phyloP scores from a whole-genome alignment of 768 basidiomycete species.

The Boletus barrowsii region DNA sequence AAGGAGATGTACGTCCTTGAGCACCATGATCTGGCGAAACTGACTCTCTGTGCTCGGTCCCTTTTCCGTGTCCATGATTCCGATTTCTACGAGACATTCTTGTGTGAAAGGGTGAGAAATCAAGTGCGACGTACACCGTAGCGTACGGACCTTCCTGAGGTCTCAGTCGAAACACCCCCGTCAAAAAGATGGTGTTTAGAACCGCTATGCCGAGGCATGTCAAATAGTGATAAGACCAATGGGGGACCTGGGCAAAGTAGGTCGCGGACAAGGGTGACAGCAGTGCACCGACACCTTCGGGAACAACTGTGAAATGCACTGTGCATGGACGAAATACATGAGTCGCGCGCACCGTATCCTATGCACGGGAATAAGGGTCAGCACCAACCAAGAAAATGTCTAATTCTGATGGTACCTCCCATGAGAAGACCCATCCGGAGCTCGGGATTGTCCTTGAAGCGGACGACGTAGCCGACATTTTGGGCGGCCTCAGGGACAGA shows the following conservation, averaged over 20 bases:
- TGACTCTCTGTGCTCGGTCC: not conserved
- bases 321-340: not conserved
- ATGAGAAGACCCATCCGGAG: slow-evolving; percentile 42
- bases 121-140: too few species aligned
- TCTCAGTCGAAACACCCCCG: not conserved
- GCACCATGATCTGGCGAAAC: not conserved
- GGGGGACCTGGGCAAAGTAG: not conserved
- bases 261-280: not conserved
- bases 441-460: slow-evolving; percentile 34
- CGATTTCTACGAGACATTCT: slow-evolving; percentile 4
- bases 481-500: slow-evolving; percentile 36
- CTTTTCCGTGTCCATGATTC: not conserved
- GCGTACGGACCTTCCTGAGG: not conserved
- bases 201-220: not conserved
- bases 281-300: slow-evolving; percentile 1
- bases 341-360: not conserved
- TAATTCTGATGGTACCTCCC: slow-evolving; percentile 40
- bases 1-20: slow-evolving; percentile 2
- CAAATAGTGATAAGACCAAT: slow-evolving; percentile 4
- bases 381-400: slow-evolving; percentile 28
- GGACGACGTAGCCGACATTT: slow-evolving; percentile 40
- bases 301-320: not conserved
- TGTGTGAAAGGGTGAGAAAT: not conserved
- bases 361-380: not conserved
- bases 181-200: not conserved